Base-by-base conservation (phyloP, 1,284 basidiomycete genomes). In the Cryptococcus deneoformans region DNA sequence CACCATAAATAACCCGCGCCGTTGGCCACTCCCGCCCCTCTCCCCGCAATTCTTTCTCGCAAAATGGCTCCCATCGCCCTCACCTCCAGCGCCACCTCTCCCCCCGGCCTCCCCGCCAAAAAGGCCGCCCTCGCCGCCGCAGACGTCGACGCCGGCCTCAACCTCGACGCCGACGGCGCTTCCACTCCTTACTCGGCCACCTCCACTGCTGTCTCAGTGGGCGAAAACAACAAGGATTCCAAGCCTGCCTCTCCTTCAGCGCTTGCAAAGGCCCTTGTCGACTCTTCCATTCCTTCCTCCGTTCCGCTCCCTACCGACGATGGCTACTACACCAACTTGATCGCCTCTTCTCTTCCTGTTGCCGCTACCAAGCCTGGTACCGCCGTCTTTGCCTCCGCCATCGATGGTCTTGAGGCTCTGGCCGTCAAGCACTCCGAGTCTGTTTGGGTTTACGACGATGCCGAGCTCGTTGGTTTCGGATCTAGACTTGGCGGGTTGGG, bases 361-460 rank as follows among this genome's bases (percentile, higher is more conserved):
- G 65, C 68, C 10, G 42, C 67, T 16, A 70, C 69, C 50, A 79
- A 69, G 51, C 57, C 70, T n/a, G 74, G 74, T 11, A 57, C 71
- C 10, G 68, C 65, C 6, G 76, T 77, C 12, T 75, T 65, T 52
- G 69, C 62, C 16, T 70, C 69, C 2, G 76, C 70, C 9, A 59
- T 75, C 44, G 70, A 76, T 34, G 66, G 75, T 38, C 50, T 77
- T 39, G 72, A 78, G 65, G 68, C 69, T 0, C 58, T 77, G 11
- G 73, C 72, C 11, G 61, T 73, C n/a, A 65, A 77, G 58, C 60
- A 75, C 49, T 70, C 69, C 39, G 54, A 66, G 10, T 64, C 64
- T 45, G 71, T 77, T 9, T 77, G 74, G 74, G 72, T 77, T 7
- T 78, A 75, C 63, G 77, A 78, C 54, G 75, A 77, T 60, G 76